Conservation (phyloP, 1,284 basidiomycete genomes). For the Sporisorium exsertum region DNA sequence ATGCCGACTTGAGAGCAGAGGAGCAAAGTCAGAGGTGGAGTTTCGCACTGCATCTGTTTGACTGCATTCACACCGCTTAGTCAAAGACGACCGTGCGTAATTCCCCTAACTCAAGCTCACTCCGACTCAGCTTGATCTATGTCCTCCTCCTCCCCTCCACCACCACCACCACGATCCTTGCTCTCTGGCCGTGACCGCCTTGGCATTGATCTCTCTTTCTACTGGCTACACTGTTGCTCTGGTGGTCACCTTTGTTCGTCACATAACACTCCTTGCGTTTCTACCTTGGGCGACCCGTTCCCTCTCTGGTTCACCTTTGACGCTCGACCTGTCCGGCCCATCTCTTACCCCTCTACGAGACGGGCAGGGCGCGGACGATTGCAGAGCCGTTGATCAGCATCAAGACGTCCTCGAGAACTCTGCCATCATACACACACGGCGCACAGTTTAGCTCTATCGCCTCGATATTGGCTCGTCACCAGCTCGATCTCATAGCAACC, state of each 20-base stretch:
- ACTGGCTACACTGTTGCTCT: background rate
- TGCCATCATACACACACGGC: background rate
- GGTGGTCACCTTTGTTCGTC: background rate
- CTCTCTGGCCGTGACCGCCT: background rate
- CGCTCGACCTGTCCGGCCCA: background rate
- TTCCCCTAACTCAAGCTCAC: background rate
- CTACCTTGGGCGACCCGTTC: background rate
- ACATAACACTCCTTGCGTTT: background rate
- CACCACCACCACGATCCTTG: background rate
- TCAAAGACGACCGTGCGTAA: background rate
- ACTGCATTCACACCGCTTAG: background rate
- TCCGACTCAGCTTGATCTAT: background rate
- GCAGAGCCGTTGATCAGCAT: background rate
- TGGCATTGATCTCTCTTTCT: background rate
- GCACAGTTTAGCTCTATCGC: background rate
- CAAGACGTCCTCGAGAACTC: background rate
- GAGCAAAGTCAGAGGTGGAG: background rate
- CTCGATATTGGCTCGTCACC: background rate
- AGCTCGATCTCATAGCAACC: background rate
- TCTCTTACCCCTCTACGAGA: background rate
- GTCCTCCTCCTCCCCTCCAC: background rate
- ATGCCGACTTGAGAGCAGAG: background rate
- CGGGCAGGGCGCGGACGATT: no score
- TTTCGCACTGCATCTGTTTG: background rate
- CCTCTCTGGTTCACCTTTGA: background rate